Evolutionary conservation across 129 eudicot species (phyloP).

Genomic region (carrot (Daucus carota)): DNA sequence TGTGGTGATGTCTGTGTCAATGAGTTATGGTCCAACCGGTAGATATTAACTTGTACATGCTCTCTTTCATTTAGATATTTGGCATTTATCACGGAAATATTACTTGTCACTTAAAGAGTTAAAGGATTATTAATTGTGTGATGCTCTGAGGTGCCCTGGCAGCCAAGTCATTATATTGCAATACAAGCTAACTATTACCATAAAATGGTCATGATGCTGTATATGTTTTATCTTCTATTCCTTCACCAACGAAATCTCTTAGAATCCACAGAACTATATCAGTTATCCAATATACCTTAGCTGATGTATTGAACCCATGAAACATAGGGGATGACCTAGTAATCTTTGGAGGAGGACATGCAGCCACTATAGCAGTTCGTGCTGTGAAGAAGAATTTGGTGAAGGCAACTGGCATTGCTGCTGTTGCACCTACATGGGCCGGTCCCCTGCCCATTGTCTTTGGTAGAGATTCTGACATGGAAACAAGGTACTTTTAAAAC

Average conservation of each 20-base stretch:
- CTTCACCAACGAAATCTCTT: not conserved
- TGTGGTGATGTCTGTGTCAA: not conserved
- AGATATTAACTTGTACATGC: not conserved
- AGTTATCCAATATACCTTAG: not conserved
- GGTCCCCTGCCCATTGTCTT: conserved; percentile 99
- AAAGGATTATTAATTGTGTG: not conserved
- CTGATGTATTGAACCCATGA: conserved; percentile 3
- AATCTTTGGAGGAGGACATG: conserved; percentile 94
- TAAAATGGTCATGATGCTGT: not conserved
- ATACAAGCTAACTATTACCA: not conserved
- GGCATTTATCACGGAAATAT: not conserved
- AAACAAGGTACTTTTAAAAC: conserved; percentile 43
- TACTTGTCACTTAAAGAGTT: too few relatives aligned
- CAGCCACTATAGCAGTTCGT: conserved; percentile 87
- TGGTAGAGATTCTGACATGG: conserved; percentile 80
- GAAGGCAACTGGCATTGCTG: conserved; percentile 77
- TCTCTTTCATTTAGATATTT: not conserved
- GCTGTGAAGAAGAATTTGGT: conserved; percentile 85
- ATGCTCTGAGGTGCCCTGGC: not conserved
- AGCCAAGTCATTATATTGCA: not conserved
- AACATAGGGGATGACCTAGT: conserved; percentile 50
- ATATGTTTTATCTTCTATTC: not conserved
- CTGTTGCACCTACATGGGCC: conserved; percentile 97
- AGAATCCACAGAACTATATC: not conserved
- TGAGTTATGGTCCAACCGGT: not conserved